Evolutionary conservation across 2,329 filamentous ascomycete species (phyloP).

Genomic region (Colletotrichum orbiculare): DNA sequence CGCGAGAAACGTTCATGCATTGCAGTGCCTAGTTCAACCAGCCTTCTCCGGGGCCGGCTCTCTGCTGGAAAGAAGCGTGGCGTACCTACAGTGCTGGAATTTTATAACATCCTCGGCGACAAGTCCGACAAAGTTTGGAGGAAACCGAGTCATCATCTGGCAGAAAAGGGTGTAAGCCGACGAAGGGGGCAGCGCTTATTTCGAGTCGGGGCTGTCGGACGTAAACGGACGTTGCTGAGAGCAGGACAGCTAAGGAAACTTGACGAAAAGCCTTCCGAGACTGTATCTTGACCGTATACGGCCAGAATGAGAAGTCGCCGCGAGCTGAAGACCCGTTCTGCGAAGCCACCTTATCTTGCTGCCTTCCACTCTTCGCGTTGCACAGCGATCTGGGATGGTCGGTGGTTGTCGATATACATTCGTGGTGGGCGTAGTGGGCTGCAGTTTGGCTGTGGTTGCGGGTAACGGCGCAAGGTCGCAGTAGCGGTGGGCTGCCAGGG

Average conservation of each 20-base stretch:
- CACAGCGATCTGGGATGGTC: constrained; percentile 12
- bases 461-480: constrained; percentile 4
- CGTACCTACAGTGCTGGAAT: no score
- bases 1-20: no score
- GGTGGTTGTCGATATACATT: constrained; percentile 10
- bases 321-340: constrained; percentile 4
- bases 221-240: background rate
- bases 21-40: no score
- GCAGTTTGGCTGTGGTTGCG: background rate
- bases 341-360: constrained; percentile 1
- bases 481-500: constrained; percentile 3
- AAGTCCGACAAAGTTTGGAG: no score
- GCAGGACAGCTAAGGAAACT: no score
- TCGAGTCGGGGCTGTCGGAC: no score
- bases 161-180: no score
- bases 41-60: no score
- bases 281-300: constrained; percentile 12
- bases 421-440: background rate
- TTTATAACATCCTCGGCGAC: no score
- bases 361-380: constrained; percentile 20
- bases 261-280: background rate
- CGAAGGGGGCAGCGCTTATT: no score
- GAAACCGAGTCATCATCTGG: no score
- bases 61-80: no score
- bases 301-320: background rate